Conservation (phyloP, 1,284 basidiomycete genomes). For the Boletus smithii region DNA sequence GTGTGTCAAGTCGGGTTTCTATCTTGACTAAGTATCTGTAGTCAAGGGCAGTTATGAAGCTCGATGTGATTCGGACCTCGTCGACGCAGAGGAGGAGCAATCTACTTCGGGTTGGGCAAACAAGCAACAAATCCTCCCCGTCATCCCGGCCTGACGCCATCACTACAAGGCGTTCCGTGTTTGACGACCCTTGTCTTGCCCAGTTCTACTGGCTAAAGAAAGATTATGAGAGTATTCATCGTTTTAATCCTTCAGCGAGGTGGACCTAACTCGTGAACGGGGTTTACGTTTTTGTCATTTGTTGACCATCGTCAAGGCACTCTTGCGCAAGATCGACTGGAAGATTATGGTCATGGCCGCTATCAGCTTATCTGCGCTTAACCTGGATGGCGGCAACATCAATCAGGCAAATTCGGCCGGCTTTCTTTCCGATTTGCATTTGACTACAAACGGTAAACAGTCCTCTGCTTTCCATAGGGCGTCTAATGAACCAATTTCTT, state of each 20-base stretch:
- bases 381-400: slow-evolving; percentile 50
- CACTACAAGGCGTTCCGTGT: slow-evolving; percentile 46
- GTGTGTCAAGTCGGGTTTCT: not conserved
- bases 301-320: slow-evolving; percentile 2
- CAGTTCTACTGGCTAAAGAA: slow-evolving; percentile 53
- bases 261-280: slow-evolving; percentile 49
- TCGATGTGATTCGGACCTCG: not conserved
- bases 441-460: slow-evolving; percentile 52
- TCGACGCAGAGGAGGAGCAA: slow-evolving; percentile 7
- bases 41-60: not conserved
- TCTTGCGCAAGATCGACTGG: slow-evolving; percentile 49
- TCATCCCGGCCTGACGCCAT: slow-evolving; percentile 5
- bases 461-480: not conserved
- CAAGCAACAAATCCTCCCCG: not conserved
- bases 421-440: slow-evolving; percentile 57
- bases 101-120: not conserved
- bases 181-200: slow-evolving; percentile 51
- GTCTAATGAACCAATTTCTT: not conserved
- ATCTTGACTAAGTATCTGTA: not conserved
- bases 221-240: slow-evolving; percentile 60
- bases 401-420: slow-evolving; percentile 66
- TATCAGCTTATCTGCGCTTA: slow-evolving; percentile 44
- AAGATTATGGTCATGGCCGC: slow-evolving; percentile 48
- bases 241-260: slow-evolving; percentile 62
- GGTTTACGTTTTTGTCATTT: not conserved